Conservation (phyloP, 257 asterid genomes). For the Solanum piurae region DNA sequence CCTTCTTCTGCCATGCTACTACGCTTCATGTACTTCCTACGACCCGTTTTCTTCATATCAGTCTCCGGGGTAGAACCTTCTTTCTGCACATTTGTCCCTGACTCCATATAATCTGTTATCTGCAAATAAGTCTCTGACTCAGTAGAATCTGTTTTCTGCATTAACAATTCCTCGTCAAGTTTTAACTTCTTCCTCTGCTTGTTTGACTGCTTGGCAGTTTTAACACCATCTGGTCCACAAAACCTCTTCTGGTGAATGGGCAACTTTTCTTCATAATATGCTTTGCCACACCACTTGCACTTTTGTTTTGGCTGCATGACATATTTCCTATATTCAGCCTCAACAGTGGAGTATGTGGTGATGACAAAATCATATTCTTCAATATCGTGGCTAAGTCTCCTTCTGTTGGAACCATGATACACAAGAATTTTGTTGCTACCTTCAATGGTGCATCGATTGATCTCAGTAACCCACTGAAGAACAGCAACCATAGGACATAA, state of each 20-base stretch:
- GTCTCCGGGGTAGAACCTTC: slow-evolving; percentile 12
- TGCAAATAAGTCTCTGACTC: slow-evolving; percentile 12
- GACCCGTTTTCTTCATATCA: slow-evolving; percentile 8
- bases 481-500: slow-evolving; percentile 87
- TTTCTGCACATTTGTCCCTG: slow-evolving; percentile 15
- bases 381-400: slow-evolving; percentile 33
- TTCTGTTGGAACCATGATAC: slow-evolving; percentile 80
- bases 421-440: slow-evolving; percentile 75
- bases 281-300: not conserved
- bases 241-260: not conserved
- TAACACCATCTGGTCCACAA: not conserved
- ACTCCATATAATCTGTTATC: slow-evolving; percentile 12
- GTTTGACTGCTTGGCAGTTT: slow-evolving; percentile 47
- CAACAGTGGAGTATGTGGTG: slow-evolving; percentile 78
- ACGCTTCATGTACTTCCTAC: slow-evolving; percentile 9
- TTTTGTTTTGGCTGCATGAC: not conserved
- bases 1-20: slow-evolving; percentile 14
- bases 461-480: slow-evolving; percentile 79
- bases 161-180: not conserved
- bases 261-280: not conserved
- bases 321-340: slow-evolving; percentile 53
- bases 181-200: slow-evolving; percentile 49
- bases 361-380: slow-evolving; percentile 74
- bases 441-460: slow-evolving; percentile 62
- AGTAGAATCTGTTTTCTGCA: slow-evolving; percentile 14